Evolutionary conservation across 208 protist genomes (phyloP), one percentile per base, ranked within the genome.

Genomic region (Wallacemonas sp.): DNA sequence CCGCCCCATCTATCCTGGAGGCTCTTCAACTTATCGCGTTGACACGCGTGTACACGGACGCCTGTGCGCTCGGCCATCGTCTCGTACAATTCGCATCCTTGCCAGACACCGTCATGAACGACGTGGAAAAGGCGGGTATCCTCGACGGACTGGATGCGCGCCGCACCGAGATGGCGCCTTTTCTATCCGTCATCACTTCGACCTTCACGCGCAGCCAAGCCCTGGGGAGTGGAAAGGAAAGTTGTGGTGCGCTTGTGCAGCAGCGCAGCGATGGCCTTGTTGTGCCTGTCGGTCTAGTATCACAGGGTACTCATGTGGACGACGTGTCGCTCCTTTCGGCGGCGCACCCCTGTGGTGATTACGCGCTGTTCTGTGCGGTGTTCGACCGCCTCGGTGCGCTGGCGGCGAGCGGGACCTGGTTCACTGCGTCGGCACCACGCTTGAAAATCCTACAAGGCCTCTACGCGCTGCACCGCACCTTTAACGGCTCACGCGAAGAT

Each of bases 351-450:
- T 44, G 42, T 13, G 19, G 9, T 1, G 52, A 68, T 68, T 91
- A 91, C 68, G 44, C 24, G 0, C 65, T 48, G 2, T 94, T 90
- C 63, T 69, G 60, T 34, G 29, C 32, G 3, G 27, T 64, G 26
- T 74, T 86, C 41, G 50, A 78, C 15, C 71, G 73, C 12, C 67
- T 91, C 22, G 78, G 68, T 37, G 36, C 44, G 50, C 54, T 89
- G 4, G 46, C 81, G 4, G 63, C 71, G 52, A 76, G 70, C 50
- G 66, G 66, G 5, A 50, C 73, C 26, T 59, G 88, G 36, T 94
- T 92, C 65, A 87, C 83, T 3, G 89, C 89, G 0, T 83, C 81
- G 55, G 85, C 92, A 66, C 82, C 83, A 26, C 85, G 89, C 1
- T 62, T 90, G 15, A 83, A 83, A 65, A 71, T 94, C 17, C 64